Evolutionary conservation across 78 protist species (phyloP).

Genomic region (Diacronema lutheri): DNA sequence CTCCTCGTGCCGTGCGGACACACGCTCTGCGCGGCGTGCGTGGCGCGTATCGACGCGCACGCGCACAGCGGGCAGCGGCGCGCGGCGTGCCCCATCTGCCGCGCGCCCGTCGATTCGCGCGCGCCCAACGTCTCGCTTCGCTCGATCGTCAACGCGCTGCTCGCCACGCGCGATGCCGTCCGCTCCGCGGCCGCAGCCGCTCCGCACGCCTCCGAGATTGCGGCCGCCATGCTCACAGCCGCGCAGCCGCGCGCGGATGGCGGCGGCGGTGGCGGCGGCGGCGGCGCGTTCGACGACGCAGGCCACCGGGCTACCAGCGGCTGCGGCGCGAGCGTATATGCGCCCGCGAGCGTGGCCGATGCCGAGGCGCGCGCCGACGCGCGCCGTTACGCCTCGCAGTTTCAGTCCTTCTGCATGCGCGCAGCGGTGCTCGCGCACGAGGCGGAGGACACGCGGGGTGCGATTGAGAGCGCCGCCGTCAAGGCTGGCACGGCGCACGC

Average conservation of each 20-base stretch:
- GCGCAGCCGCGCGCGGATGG: too few species aligned
- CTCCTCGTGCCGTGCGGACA: constrained; percentile 32
- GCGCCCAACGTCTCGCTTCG: constrained; percentile 7
- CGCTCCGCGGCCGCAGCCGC: background rate
- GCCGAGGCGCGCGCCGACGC: too few species aligned
- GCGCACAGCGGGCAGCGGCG: too few species aligned
- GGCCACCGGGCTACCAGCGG: background rate
- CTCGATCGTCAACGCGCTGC: background rate
- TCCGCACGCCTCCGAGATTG: background rate
- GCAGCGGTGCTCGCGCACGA: background rate
- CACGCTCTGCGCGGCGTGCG: constrained; percentile 9
- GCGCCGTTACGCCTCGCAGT: background rate
- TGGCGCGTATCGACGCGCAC: too few species aligned
- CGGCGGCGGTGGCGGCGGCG: background rate
- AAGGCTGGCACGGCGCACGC: background rate
- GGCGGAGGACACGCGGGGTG: background rate
- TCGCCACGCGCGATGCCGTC: background rate
- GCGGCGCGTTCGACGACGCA: background rate
- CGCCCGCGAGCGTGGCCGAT: background rate
- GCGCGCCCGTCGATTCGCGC: background rate
- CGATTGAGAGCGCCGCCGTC: background rate
- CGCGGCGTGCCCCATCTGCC: constrained; percentile 35
- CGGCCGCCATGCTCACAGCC: background rate
- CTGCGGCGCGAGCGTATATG: background rate
- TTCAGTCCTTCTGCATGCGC: background rate